These are phyloP conservation scores for Raffaelea ambrosiae DNA, from an alignment of 2,329 filamentous ascomycete genomes.

Conservation along the genomic window DNA sequence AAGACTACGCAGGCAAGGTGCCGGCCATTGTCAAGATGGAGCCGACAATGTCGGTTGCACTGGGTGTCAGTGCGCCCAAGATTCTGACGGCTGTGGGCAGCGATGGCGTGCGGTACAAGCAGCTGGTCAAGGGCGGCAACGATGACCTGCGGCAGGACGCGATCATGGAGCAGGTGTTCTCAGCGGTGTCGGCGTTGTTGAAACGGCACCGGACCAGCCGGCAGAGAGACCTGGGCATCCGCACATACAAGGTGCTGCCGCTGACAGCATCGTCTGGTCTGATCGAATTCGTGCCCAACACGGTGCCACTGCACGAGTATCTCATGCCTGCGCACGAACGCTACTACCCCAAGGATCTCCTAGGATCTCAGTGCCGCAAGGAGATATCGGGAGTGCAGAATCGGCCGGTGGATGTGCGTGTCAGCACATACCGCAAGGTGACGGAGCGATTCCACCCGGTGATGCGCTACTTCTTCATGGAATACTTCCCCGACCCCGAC, in stretches of 20 bases:
- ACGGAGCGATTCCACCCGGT: slow-evolving; percentile 82
- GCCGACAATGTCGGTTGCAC: slow-evolving; percentile 73
- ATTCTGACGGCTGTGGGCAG: slow-evolving; percentile 75
- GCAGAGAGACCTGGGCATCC: slow-evolving; percentile 79
- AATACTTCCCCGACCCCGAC: slow-evolving; percentile 85
- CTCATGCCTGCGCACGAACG: slow-evolving; percentile 81
- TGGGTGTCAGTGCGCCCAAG: slow-evolving; percentile 87
- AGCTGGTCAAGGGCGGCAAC: slow-evolving; percentile 90
- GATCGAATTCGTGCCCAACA: slow-evolving; percentile 95
- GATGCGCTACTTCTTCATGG: slow-evolving; percentile 95
- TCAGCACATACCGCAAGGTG: slow-evolving; percentile 69
- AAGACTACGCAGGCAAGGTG: slow-evolving; percentile 62
- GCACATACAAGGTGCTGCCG: slow-evolving; percentile 95
- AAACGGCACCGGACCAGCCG: slow-evolving; percentile 79
- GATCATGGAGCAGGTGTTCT: slow-evolving; percentile 99
- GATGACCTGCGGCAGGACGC: slow-evolving; percentile 95
- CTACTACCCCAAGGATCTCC: slow-evolving; percentile 80
- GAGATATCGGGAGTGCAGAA: slow-evolving; percentile 67
- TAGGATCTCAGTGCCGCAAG: slow-evolving; percentile 65
- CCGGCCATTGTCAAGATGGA: slow-evolving; percentile 68
- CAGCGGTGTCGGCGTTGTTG: slow-evolving; percentile 84
- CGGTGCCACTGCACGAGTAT: slow-evolving; percentile 84
- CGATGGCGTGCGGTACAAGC: slow-evolving; percentile 74
- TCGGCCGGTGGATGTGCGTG: slow-evolving; percentile 59
- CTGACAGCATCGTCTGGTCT: slow-evolving; percentile 77